Evolutionary conservation across 129 eudicot species (phyloP).

Genomic region (Lactuca saligna): DNA sequence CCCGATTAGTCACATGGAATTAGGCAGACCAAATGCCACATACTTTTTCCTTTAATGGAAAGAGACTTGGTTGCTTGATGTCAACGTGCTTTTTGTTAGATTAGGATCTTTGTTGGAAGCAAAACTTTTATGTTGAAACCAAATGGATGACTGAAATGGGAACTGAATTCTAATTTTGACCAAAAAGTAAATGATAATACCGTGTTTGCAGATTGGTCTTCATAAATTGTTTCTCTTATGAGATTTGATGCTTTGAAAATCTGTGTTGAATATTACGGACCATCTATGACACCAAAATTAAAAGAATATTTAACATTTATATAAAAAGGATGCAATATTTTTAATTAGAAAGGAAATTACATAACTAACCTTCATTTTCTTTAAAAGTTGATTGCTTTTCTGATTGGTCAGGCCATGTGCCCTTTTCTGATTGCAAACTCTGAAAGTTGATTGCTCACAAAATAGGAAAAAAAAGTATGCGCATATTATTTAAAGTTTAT

Average conservation of each 20-base stretch:
- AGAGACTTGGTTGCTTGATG: no score
- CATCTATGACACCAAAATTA: conserved; percentile 54
- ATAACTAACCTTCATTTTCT: conserved; percentile 70
- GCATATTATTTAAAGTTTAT: no score
- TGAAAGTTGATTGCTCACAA: conserved; percentile 69
- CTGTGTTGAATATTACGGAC: conserved; percentile 76
- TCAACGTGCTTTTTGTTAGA: conserved; percentile 26
- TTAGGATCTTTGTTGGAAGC: conserved; percentile 23
- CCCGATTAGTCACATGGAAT: no score
- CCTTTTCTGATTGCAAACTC: conserved; percentile 87
- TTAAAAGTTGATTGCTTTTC: conserved; percentile 16
- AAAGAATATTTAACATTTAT: not conserved
- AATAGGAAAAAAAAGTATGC: not conserved
- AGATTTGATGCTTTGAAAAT: conserved; percentile 48
- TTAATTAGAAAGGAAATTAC: not conserved
- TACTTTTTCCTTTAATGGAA: no score
- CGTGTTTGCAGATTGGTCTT: conserved; percentile 49
- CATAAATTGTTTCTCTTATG: conserved; percentile 60
- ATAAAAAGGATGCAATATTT: not conserved
- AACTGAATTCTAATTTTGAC: no score
- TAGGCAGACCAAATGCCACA: no score
- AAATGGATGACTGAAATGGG: no score
- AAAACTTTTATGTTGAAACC: conserved; percentile 23
- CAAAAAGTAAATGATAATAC: conserved; percentile 22
- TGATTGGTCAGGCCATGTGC: conserved; percentile 80